Evolutionary conservation across 768 basidiomycete species (phyloP), one percentile per base, ranked within the genome.

Genomic region (Postia placenta): DNA sequence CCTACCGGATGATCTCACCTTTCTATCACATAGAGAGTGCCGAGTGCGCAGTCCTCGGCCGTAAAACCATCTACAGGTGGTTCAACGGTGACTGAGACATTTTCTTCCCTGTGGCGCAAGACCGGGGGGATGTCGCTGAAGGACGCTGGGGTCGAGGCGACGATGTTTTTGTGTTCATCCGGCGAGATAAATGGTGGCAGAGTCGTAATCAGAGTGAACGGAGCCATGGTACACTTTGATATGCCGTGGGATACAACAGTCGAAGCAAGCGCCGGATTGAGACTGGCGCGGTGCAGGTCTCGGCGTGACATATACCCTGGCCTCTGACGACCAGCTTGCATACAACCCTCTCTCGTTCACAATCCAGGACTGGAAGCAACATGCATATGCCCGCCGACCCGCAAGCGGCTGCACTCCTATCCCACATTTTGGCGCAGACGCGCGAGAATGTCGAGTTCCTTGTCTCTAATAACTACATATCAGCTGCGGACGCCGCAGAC

Each of bases 101-200:
- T 74, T 1, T 83, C 76, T 59, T 93, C 79, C 58, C 76, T 74
- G 69, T 88, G 83, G 56, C 81, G 77, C 46, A 95, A 70, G 48
- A 93, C 73, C 1, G 94, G 84, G 1, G 87, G 91, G 49, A 98
- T 93, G 57, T 87, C 84, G 52, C 67, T 72, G 68, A 97, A 96
- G 0, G 90, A 89, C 1, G 74, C 60, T 1, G 95, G 95, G 0
- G 95, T 97, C 1, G 86, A 83, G n/a, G 76, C 78, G 5, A 85
- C 74, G 27, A 92, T 61, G 2, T 66, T 62, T 25, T 70, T 69
- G 67, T 92, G 86, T 56, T 92, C 84, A 44, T 91, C 88, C 7
- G 71, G 67, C 1, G 81, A 70, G 33, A 81, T 67, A 39, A 68
- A 77, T 2, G 54, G 54, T 0, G 82, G 80, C 2, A 76, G 45